Evolutionary conservation across 345 rosid genomes (phyloP), one percentile per base, ranked within the genome.

Genomic region (Microthlaspi erraticum): DNA sequence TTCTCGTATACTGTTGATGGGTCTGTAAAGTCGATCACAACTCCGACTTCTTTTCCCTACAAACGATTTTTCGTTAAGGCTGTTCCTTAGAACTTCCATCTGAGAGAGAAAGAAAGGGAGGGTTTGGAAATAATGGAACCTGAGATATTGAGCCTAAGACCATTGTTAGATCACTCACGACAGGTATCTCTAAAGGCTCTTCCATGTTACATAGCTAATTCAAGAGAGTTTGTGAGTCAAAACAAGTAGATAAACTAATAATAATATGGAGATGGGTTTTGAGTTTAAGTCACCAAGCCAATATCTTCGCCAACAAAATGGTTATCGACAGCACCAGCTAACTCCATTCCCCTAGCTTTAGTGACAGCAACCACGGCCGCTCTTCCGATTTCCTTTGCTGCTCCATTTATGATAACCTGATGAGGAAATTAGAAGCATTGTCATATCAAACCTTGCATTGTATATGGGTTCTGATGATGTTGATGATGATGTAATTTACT

Each of bases 81-180:
- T 23, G 29, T 16, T 55, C 56, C 1, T 0, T 49, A 31, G 8
- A 68, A 29, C 18, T 23, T 50, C 62, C 13, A 3, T 37, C 7
- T 59, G 39, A 19, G 18, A 41, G 36, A 34, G 61, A 66, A 17
- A 61, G 39, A 54, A 41, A 49, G 39, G 26, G 29, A 53, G 33
- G 20, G 36, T 57, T 19, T 5, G 71, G 44, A 61, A 44, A 34
- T 9, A 45, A 56, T 45, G 20, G 73, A 72, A 87, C 98, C 97
- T 89, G 97, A 78, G 99, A 88, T 66, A 89, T 89, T n/a, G 99
- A 91, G 65, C 96, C 96, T 78, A 91, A 69, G 13, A 91, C 95
- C 99, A 94, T 87, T 39, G 90, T 81, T 52, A 94, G 87, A 73
- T 91, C 92, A 77, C 83, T 91, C 66, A 89, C 83, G 55, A 94